phyloP scores from a whole-genome alignment of 1,284 basidiomycete genomes.

The Ceratobasidium sp. region DNA sequence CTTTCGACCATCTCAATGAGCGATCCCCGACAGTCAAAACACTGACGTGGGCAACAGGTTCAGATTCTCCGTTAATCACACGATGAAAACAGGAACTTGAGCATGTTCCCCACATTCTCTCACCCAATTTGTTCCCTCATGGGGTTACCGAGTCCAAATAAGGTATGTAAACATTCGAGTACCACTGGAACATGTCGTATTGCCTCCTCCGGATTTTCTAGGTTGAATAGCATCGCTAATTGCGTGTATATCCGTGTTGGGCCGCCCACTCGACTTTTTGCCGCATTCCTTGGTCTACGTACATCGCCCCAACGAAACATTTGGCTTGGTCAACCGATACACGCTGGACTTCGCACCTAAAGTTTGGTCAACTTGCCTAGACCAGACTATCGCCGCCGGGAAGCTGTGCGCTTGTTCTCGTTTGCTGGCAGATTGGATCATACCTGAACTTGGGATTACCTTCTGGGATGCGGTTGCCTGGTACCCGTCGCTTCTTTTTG shows the following conservation, averaged over 20 bases:
- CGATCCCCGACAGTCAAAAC: slow-evolving; percentile 24
- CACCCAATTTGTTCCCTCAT: slow-evolving; percentile 13
- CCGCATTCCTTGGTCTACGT: slow-evolving; percentile 4
- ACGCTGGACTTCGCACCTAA: not conserved
- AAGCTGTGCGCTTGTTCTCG: not conserved
- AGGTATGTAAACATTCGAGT: slow-evolving; percentile 19
- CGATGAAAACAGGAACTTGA: slow-evolving; percentile 2
- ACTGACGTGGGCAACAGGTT: slow-evolving; percentile 17
- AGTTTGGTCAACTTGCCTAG: not conserved
- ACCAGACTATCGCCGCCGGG: slow-evolving; percentile 13
- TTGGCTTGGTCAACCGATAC: not conserved
- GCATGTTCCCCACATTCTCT: not conserved
- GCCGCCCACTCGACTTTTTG: slow-evolving; percentile 4
- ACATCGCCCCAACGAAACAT: not conserved
- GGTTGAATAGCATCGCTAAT: not conserved
- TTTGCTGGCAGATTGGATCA: slow-evolving; percentile 15
- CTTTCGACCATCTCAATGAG: slow-evolving; percentile 17
- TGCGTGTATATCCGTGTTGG: slow-evolving; percentile 26
- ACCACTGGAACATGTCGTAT: slow-evolving; percentile 18
- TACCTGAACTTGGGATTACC: not conserved
- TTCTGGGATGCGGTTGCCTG: not conserved
- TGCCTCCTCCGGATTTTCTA: slow-evolving; percentile 19
- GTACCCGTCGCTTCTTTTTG: not conserved
- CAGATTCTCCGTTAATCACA: slow-evolving; percentile 26
- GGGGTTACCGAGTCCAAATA: slow-evolving; percentile 1